Percentiles rank a stretch among this genome's conserved stretches.
Conservation (phyloP, 179 eudicot genomes). For the Pouteria campechiana region DNA sequence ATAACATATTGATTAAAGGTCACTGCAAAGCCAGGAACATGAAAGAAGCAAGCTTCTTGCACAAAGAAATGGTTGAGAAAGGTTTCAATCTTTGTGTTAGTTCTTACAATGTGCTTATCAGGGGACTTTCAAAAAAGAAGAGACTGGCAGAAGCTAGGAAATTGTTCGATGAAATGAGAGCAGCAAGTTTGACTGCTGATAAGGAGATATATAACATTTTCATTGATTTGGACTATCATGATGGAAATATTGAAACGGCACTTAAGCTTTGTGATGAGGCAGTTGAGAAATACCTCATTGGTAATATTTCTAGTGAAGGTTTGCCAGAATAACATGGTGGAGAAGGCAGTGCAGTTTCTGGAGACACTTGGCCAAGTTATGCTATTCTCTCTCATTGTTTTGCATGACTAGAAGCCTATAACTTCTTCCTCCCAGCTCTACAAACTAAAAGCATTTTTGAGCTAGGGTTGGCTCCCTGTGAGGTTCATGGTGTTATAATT, state of each 20-base stretch:
- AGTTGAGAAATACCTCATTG: slow-evolving; percentile 33
- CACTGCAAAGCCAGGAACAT: slow-evolving; percentile 87
- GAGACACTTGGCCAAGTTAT: too few species aligned
- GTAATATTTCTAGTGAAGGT: too few species aligned
- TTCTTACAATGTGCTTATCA: slow-evolving; percentile 64
- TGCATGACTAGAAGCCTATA: too few species aligned
- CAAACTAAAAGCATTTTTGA: too few species aligned
- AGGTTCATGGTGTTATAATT: too few species aligned
- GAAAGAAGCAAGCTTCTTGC: slow-evolving; percentile 94
- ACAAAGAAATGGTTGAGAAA: slow-evolving; percentile 66
- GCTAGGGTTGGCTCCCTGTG: too few species aligned
- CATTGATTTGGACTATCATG: slow-evolving; percentile 48
- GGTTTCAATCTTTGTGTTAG: slow-evolving; percentile 40
- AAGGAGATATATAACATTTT: slow-evolving; percentile 45
- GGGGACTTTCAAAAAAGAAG: slow-evolving; percentile 69
- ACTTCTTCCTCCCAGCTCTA: too few species aligned
- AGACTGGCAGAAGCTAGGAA: slow-evolving; percentile 63
- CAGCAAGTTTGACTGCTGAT: slow-evolving; percentile 41
- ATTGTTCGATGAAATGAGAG: slow-evolving; percentile 77
- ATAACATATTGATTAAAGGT: slow-evolving; percentile 73
- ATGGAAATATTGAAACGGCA: slow-evolving; percentile 48
- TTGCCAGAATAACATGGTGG: too few species aligned
- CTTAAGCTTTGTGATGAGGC: slow-evolving; percentile 74
- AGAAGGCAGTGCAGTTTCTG: too few species aligned
- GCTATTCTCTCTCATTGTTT: too few species aligned